Conservation (phyloP, 108 stramenopile species). For the Cyclotella sp. region DNA sequence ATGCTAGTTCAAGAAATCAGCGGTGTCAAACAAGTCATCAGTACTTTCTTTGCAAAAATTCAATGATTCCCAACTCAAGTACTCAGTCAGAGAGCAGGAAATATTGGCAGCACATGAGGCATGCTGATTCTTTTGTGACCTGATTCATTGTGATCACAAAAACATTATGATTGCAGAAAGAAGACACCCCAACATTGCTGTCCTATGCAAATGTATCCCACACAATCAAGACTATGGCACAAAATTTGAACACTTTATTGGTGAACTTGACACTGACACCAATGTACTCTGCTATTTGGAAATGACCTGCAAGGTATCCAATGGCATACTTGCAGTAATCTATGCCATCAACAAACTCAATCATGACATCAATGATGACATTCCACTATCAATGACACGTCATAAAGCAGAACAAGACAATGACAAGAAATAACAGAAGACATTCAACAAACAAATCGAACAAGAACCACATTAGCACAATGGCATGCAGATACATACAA, state of each 20-base stretch:
- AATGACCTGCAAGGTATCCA: slow-evolving; percentile 4
- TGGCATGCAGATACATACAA: not conserved
- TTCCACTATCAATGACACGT: slow-evolving; percentile 8
- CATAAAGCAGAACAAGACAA: slow-evolving; percentile 5
- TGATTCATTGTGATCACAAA: slow-evolving; percentile 13
- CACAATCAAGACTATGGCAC: slow-evolving; percentile 9
- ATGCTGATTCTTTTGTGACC: no score
- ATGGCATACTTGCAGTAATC: not conserved
- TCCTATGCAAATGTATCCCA: not conserved
- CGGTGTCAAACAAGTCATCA: slow-evolving; percentile 14
- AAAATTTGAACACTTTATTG: not conserved
- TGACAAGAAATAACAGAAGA: not conserved
- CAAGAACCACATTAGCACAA: no score
- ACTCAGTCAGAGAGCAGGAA: slow-evolving; percentile 47
- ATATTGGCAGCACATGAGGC: slow-evolving; percentile 37
- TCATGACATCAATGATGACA: not conserved
- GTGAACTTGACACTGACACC: slow-evolving; percentile 13
- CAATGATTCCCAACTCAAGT: no score
- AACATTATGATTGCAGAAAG: not conserved
- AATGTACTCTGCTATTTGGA: slow-evolving; percentile 13
- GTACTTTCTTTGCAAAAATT: slow-evolving; percentile 27
- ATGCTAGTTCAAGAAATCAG: no score
- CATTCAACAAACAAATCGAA: no score
- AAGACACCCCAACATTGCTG: slow-evolving; percentile 2
- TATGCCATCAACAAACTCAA: no score